Evolutionary conservation across 2,329 filamentous ascomycete species (phyloP).

Genomic region (Cytospora piceae): DNA sequence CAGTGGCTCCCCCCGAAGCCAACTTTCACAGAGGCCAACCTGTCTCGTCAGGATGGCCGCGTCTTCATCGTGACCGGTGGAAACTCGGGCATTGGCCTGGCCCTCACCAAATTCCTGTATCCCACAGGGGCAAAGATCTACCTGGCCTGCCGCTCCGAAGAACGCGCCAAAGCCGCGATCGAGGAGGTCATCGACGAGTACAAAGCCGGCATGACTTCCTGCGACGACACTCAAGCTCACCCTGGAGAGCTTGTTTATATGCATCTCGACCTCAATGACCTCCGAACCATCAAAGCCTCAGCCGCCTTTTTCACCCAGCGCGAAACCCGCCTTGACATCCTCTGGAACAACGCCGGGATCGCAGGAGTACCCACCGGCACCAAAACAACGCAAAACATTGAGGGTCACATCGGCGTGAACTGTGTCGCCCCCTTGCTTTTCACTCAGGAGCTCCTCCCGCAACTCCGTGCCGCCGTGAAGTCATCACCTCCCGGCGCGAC

Average conservation of each 20-base stretch:
- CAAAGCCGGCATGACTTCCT: slow-evolving; percentile 5
- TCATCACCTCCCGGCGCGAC: slow-evolving; percentile 32
- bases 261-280: slow-evolving; percentile 47
- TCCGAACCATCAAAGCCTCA: slow-evolving; percentile 44
- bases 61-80: slow-evolving; percentile 54
- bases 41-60: slow-evolving; percentile 36
- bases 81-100: slow-evolving; percentile 49
- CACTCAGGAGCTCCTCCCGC: slow-evolving; percentile 41
- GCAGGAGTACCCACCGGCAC: slow-evolving; percentile 33
- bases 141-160: slow-evolving; percentile 36
- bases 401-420: slow-evolving; percentile 41
- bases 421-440: slow-evolving; percentile 42
- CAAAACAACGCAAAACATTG: slow-evolving; percentile 39
- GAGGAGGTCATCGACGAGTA: slow-evolving; percentile 34
- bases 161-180: slow-evolving; percentile 40
- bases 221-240: slow-evolving; percentile 13
- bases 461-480: slow-evolving; percentile 38
- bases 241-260: slow-evolving; percentile 39
- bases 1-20: slow-evolving; percentile 35
- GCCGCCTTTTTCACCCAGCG: slow-evolving; percentile 42
- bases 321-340: slow-evolving; percentile 47
- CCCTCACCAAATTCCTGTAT: slow-evolving; percentile 58
- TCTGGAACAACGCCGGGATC: slow-evolving; percentile 47
- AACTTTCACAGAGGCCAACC: slow-evolving; percentile 35
- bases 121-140: slow-evolving; percentile 43